Evolutionary conservation across 208 protist species (phyloP).

Genomic region (Acanthamoeba healyi): DNA sequence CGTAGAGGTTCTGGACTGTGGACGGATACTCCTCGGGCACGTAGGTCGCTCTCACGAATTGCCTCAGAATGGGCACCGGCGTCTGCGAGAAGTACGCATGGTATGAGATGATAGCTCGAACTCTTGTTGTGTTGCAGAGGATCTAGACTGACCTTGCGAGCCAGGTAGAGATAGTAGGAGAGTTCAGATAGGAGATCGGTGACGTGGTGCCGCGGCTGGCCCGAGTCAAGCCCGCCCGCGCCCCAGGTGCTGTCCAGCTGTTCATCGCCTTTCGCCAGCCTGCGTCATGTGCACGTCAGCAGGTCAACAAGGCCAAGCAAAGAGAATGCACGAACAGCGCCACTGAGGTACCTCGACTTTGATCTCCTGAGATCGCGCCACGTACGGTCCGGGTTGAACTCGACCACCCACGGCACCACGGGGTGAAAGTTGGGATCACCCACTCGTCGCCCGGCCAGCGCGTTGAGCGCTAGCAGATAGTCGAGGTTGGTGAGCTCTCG

Average conservation of each 20-base stretch:
- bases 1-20: slow-evolving; percentile 83
- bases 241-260: slow-evolving; percentile 80
- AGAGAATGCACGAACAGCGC: not conserved
- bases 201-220: slow-evolving; percentile 79
- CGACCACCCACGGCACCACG: slow-evolving; percentile 84
- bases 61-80: slow-evolving; percentile 77
- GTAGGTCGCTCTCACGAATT: slow-evolving; percentile 83
- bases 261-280: slow-evolving; percentile 83
- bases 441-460: slow-evolving; percentile 68
- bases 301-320: not conserved
- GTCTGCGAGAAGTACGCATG: too few species aligned
- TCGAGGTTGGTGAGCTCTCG: slow-evolving; percentile 82
- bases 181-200: slow-evolving; percentile 84
- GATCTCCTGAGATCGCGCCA: slow-evolving; percentile 79
- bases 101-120: not conserved
- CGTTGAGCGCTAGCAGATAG: slow-evolving; percentile 83
- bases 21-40: slow-evolving; percentile 87
- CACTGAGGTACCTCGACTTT: slow-evolving; percentile 73
- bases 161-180: slow-evolving; percentile 85
- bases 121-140: not conserved
- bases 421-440: slow-evolving; percentile 83
- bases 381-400: slow-evolving; percentile 70
- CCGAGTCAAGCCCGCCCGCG: not conserved
- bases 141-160: slow-evolving; percentile 30
- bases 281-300: not conserved